Base-by-base conservation (phyloP, 108 stramenopile species). In the Nitzschia sp. region DNA sequence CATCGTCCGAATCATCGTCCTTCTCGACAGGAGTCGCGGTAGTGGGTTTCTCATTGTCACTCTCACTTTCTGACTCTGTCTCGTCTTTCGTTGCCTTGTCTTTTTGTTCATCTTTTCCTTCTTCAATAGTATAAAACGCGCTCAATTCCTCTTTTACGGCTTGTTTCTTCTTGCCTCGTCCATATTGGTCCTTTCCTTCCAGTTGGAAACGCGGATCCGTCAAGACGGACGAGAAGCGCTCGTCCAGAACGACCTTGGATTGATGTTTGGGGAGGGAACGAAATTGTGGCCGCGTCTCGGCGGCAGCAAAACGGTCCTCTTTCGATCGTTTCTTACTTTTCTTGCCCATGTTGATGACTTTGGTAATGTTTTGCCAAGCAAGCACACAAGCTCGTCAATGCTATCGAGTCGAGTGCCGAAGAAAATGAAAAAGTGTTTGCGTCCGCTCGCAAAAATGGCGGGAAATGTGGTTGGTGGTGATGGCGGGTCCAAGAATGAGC, bases 161-260 rank as follows among this genome's bases (percentile, higher is more conserved):
- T 21, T 70, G 45, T 36, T 83, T 83, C 64, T 84, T 79, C 18
- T 65, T 73, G 63, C 79, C 76, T 17, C 90, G 74, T 25, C 91
- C 89, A 67, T 87, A 86, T 54, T 87, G 91, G 64, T 89, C 90
- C 62, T 78, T 78, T 19, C 54, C 71, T 42, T 78, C 78, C 73
- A 88, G 75, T 64, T 84, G 82, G 76, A 79, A 92, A 32, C 74
- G 61, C 29, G 82, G 65, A 77, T 95, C 90, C 3, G 93, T 88
- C 78, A 95, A 71, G 3, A 90, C 87, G 2, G 88, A 85, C 0
- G 82, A 62, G 74, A 95, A 95, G n/a, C 94, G 82, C n/a, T 89
- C 88, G 75, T 95, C 94, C 17, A 92, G 76, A 15, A 82, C 81
- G 17, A 86, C 72, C 63, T 90, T 89, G 51, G 77, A 57, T 47